These are phyloP conservation scores for Rhynchosporium agropyri DNA, from an alignment of 2,329 filamentous ascomycete genomes.

Conservation along the genomic window DNA sequence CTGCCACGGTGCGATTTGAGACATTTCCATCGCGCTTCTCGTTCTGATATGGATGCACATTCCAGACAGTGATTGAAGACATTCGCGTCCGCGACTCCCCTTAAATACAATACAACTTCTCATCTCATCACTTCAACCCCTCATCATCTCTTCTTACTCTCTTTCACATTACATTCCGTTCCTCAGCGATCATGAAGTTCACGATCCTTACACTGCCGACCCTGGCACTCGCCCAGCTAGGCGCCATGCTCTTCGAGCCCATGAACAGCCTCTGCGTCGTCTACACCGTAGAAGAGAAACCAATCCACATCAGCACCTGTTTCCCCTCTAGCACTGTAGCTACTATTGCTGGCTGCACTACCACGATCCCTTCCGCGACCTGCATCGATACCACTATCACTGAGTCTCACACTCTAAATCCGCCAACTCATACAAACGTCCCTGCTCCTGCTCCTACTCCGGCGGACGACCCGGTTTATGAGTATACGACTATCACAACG, in stretches of 20 bases:
- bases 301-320: slow-evolving; percentile 4
- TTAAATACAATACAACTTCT: neutral
- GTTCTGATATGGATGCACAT: neutral
- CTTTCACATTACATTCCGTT: neutral
- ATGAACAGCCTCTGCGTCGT: slow-evolving; percentile 16
- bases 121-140: neutral
- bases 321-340: slow-evolving; percentile 14
- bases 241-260: slow-evolving; percentile 10
- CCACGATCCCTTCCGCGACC: slow-evolving; percentile 10
- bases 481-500: slow-evolving; percentile 15
- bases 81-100: slow-evolving; percentile 5
- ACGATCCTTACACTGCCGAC: slow-evolving; percentile 1
- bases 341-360: slow-evolving; percentile 5
- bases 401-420: slow-evolving; percentile 6
- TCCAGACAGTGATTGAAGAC: slow-evolving; percentile 3
- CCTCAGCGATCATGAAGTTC: slow-evolving; percentile 10
- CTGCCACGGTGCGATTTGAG: slow-evolving; percentile 1
- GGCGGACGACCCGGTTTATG: neutral
- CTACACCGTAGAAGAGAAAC: slow-evolving; percentile 14
- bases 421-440: neutral
- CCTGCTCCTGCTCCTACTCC: neutral
- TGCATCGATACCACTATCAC: slow-evolving; percentile 17
- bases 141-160: neutral
- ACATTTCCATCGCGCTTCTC: neutral
- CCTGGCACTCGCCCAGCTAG: slow-evolving; percentile 6